phyloP scores from a whole-genome alignment of 2,329 filamentous ascomycete species.

The Alternaria sp. region DNA sequence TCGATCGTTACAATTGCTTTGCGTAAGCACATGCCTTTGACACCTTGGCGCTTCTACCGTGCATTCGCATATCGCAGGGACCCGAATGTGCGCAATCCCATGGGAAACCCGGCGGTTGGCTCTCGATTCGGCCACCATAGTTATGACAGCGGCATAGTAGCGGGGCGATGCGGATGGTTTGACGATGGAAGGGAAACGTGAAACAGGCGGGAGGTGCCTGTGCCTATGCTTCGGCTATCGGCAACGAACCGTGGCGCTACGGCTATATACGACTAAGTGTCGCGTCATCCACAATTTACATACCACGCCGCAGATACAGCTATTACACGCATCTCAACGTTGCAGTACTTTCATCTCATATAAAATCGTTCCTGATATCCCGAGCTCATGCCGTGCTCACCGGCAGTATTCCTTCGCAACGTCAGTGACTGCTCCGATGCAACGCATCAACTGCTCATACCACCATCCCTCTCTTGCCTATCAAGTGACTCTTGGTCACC shows the following conservation, averaged over 20 bases:
- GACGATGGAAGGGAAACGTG: not conserved
- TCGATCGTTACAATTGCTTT: not conserved
- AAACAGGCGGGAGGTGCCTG: not conserved
- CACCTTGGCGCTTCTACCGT: not conserved
- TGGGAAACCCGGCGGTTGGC: not conserved
- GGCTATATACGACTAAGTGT: not conserved
- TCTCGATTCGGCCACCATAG: not conserved
- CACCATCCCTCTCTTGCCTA: not conserved
- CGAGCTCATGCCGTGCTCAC: not conserved
- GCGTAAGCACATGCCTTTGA: not conserved
- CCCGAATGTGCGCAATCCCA: not conserved
- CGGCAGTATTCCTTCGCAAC: not conserved
- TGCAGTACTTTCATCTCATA: not conserved
- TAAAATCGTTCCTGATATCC: not conserved
- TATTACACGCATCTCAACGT: not conserved
- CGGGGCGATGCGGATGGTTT: not conserved
- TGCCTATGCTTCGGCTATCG: not conserved
- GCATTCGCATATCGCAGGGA: not conserved
- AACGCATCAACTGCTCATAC: not conserved
- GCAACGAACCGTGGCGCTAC: not conserved
- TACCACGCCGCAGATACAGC: not conserved
- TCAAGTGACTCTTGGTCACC: constrained; percentile 2
- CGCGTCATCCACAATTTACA: not conserved
- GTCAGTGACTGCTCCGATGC: not conserved
- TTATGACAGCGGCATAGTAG: not conserved